These are phyloP conservation scores for Lactifluus subvellereus DNA, from an alignment of 768 basidiomycete species.

Conservation along the genomic window DNA sequence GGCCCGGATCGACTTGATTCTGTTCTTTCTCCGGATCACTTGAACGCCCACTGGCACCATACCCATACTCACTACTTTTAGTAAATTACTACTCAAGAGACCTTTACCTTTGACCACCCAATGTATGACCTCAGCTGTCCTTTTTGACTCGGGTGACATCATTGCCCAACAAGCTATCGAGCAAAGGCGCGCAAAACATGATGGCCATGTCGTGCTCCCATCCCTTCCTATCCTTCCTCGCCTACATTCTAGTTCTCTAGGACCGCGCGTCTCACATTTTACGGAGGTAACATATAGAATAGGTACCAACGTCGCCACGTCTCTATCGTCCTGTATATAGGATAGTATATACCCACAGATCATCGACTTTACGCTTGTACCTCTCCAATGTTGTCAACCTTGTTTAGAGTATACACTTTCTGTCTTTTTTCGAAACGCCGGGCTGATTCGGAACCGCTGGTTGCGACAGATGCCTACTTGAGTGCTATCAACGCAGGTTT, in stretches of 20 bases:
- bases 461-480: constrained; percentile 18
- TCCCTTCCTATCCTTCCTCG: background rate
- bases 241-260: constrained; percentile 41
- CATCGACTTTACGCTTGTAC: constrained; percentile 73
- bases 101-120: constrained; percentile 63
- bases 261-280: constrained; percentile 61
- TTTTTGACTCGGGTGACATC: constrained; percentile 73
- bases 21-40: constrained; percentile 30
- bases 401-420: constrained; percentile 64
- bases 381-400: constrained; percentile 72
- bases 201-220: constrained; percentile 33
- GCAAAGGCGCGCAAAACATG: constrained; percentile 62
- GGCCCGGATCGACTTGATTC: constrained; percentile 27
- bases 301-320: background rate
- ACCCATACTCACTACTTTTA: constrained; percentile 28
- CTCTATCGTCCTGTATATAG: constrained; percentile 30
- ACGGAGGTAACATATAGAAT: constrained; percentile 48
- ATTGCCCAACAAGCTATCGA: constrained; percentile 87
- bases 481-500: constrained; percentile 9
- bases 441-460: background rate
- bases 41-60: too few species aligned
- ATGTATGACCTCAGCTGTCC: constrained; percentile 54
- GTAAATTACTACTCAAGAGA: constrained; percentile 52
- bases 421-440: background rate
- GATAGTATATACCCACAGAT: constrained; percentile 70